phyloP scores from a whole-genome alignment of 139 green algal genomes.

The Tetradesmus obliquus region DNA sequence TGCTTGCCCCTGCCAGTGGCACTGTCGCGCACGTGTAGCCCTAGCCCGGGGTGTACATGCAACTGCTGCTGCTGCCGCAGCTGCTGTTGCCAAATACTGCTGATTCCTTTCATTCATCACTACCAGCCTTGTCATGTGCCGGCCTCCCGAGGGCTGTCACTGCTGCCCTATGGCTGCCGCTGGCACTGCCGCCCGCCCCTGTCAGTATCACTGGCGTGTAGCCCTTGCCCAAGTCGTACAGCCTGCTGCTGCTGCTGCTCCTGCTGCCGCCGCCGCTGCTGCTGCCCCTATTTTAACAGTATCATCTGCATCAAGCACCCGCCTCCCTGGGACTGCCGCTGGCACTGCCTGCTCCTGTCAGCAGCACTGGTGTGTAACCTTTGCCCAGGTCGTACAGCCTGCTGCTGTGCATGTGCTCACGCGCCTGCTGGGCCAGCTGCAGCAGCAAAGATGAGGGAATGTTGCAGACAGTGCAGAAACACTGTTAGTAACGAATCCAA shows the following conservation, averaged over 20 bases:
- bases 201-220: not conserved
- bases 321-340: not conserved
- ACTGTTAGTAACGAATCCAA: no score
- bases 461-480: no score
- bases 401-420: constrained; percentile 12
- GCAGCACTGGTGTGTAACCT: not conserved
- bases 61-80: not conserved
- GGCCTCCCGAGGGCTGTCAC: not conserved
- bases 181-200: not conserved
- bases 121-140: not conserved
- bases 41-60: not conserved
- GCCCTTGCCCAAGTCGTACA: not conserved
- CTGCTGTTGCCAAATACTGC: no score
- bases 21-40: no score
- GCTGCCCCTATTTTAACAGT: no score
- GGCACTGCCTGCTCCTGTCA: not conserved
- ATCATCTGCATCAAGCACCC: not conserved
- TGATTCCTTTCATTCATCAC: no score
- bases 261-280: no score
- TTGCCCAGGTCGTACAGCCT: not conserved
- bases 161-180: not conserved
- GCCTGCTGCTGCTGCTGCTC: not conserved
- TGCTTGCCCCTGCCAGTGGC: no score
- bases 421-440: not conserved
- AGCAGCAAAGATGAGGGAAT: not conserved